Conservation (phyloP, 768 basidiomycete species). For the Tulasnella sp. region DNA sequence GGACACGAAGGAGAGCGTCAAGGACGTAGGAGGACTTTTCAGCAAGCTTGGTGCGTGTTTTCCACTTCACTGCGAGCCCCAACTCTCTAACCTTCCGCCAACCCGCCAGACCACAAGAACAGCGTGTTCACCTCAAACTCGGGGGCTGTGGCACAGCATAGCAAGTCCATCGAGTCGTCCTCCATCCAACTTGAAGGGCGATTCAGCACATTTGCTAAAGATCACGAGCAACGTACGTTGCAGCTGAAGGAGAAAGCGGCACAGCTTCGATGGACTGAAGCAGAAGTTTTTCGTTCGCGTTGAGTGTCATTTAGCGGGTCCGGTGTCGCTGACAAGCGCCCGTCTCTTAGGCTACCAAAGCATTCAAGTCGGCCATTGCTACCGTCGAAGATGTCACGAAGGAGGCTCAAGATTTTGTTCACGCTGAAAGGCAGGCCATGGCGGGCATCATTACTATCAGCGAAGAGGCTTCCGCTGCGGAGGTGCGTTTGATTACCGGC, state of each 20-base stretch:
- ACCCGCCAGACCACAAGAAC: constrained; percentile 59
- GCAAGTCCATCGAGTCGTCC: constrained; percentile 49
- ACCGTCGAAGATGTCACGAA: constrained; percentile 53
- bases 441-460: constrained; percentile 31
- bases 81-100: neutral
- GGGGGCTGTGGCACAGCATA: constrained; percentile 54
- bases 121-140: constrained; percentile 56
- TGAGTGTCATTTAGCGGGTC: too few relatives aligned
- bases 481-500: constrained; percentile 26
- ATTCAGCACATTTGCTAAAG: constrained; percentile 54
- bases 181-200: constrained; percentile 47
- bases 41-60: constrained; percentile 66
- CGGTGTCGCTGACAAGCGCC: neutral
- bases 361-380: constrained; percentile 49
- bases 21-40: constrained; percentile 63
- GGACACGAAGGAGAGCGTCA: constrained; percentile 57
- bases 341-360: constrained; percentile 29
- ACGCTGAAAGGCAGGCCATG: constrained; percentile 46
- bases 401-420: constrained; percentile 51
- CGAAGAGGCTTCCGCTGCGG: constrained; percentile 24
- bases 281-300: neutral
- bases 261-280: neutral
- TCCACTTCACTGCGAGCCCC: neutral
- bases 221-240: constrained; percentile 45
- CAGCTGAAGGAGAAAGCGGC: constrained; percentile 34